phyloP scores from a whole-genome alignment of 2,329 filamentous ascomycete species.

The Didymella segeticola region DNA sequence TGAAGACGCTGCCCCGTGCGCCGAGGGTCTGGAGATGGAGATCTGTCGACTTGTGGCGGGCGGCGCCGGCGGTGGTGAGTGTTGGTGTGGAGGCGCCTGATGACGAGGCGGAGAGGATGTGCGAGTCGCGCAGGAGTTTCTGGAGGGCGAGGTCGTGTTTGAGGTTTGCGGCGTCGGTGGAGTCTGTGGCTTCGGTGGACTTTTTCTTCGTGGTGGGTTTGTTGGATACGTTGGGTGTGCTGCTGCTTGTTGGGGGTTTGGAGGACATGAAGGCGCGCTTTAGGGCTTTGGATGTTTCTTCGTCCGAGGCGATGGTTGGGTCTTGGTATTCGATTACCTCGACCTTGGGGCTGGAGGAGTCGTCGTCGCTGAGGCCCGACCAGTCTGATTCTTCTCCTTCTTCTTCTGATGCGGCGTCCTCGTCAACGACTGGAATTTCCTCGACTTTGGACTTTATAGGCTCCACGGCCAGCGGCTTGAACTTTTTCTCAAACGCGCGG shows the following conservation, averaged over 20 bases:
- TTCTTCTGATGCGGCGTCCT: conserved; percentile 41
- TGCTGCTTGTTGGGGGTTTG: conserved; percentile 56
- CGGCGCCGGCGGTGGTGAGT: conserved; percentile 65
- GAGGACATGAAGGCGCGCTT: conserved; percentile 78
- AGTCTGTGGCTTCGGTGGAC: conserved; percentile 52
- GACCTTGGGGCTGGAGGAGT: conserved; percentile 49
- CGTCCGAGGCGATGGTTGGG: conserved; percentile 19
- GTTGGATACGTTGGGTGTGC: conserved; percentile 32
- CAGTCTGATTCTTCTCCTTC: conserved; percentile 62
- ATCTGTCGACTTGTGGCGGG: conserved; percentile 82
- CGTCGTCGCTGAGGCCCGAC: conserved; percentile 63
- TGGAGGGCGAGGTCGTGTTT: conserved; percentile 94
- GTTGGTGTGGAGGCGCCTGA: conserved; percentile 51
- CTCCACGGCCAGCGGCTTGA: conserved; percentile 69
- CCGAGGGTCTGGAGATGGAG: conserved; percentile 82
- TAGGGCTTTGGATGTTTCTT: conserved; percentile 61
- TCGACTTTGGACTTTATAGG: conserved; percentile 41
- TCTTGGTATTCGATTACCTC: conserved; percentile 53
- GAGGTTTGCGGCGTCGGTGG: conserved; percentile 69
- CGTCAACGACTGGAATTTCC: conserved; percentile 35
- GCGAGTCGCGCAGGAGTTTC: conserved; percentile 87
- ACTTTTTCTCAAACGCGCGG: conserved; percentile 86
- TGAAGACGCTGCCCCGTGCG: conserved; percentile 75
- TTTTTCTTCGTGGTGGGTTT: conserved; percentile 28
- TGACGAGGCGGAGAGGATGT: conserved; percentile 72